Evolutionary conservation across 768 basidiomycete genomes (phyloP), one percentile per base, ranked within the genome.

Genomic region (Psilocybe cyanescens): DNA sequence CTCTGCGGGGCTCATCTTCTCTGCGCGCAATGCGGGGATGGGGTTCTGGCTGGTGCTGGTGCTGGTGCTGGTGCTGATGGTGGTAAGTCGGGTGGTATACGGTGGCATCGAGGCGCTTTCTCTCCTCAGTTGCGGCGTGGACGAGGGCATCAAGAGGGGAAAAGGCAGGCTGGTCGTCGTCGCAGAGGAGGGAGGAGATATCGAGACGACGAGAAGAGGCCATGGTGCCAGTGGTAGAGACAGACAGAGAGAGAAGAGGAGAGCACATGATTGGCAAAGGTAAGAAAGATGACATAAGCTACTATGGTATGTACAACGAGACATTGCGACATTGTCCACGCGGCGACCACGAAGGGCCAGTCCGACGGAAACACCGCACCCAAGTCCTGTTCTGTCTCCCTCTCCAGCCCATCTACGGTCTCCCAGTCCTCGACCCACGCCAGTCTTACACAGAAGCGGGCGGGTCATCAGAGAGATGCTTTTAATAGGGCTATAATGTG

Each of bases 391-490:
- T 86, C 33, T 65, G 59, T 61, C 49, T 82, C 71, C 61, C 69
- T 93, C 91, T 92, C 85, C 91, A 91, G 89, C 88, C 81, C 71
- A 73, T 76, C 77, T 71, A 94, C 92, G 92, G 89, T 93, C 92
- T 89, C 91, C 81, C 86, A 79, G 86, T 93, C 92, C 83, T 92
- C 82, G 88, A 90, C 81, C 85, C 81, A 78, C 88, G 69, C 85
- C 85, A 83, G 78, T 89, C 90, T 86, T 77, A 44, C 41, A 8
- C 14, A 55, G 51, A 73, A 84, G 91, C 84, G 89, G 85, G 83
- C 86, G 77, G 79, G 77, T 86, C 91, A 70, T 93, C 89, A 82
- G 87, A 83, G 88, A 92, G 92, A 93, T 93, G 92, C 92, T 94
- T 94, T 91, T 85, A 24, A 71, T 79, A 78, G 71, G 83, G 85